Conservation (phyloP, 495 filamentous ascomycete genomes). For the Cryomyces minteri region DNA sequence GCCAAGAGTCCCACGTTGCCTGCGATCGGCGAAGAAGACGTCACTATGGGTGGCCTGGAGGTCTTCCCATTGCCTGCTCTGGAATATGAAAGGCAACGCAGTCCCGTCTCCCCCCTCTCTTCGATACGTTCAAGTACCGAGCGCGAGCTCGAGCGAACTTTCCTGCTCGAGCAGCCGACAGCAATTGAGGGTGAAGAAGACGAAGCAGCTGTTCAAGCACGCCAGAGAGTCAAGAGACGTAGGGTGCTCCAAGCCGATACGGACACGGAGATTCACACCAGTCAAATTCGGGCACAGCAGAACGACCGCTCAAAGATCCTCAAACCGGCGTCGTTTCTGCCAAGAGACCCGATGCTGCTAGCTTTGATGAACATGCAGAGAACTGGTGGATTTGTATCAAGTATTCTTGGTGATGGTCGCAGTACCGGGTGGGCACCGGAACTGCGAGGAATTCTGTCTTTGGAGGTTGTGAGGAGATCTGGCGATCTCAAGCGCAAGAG, state of each 20-base stretch:
- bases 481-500: slow-evolving; percentile 88
- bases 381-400: slow-evolving; percentile 71
- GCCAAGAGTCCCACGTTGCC: slow-evolving; percentile 1
- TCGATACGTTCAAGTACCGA: slow-evolving; percentile 28
- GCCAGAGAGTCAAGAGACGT: slow-evolving; percentile 56
- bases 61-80: slow-evolving; percentile 23
- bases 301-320: slow-evolving; percentile 63
- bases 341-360: slow-evolving; percentile 68
- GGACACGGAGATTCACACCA: slow-evolving; percentile 36
- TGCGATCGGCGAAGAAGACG: slow-evolving; percentile 26
- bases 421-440: slow-evolving; percentile 77
- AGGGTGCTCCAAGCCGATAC: slow-evolving; percentile 54
- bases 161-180: slow-evolving; percentile 25
- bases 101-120: slow-evolving; percentile 52
- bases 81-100: slow-evolving; percentile 30
- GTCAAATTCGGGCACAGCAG: slow-evolving; percentile 60
- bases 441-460: slow-evolving; percentile 63
- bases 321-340: slow-evolving; percentile 57
- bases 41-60: slow-evolving; percentile 41
- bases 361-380: slow-evolving; percentile 82
- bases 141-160: slow-evolving; percentile 34
- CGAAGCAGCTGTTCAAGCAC: slow-evolving; percentile 27
- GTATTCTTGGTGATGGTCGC: slow-evolving; percentile 57
- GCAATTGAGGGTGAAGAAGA: slow-evolving; percentile 35
- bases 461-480: slow-evolving; percentile 56